A percentile compares a stretch with the other conserved stretches of the same genome.
Evolutionary conservation across 2,329 filamentous ascomycete genomes (phyloP).

Genomic region (Geosmithia putterillii): DNA sequence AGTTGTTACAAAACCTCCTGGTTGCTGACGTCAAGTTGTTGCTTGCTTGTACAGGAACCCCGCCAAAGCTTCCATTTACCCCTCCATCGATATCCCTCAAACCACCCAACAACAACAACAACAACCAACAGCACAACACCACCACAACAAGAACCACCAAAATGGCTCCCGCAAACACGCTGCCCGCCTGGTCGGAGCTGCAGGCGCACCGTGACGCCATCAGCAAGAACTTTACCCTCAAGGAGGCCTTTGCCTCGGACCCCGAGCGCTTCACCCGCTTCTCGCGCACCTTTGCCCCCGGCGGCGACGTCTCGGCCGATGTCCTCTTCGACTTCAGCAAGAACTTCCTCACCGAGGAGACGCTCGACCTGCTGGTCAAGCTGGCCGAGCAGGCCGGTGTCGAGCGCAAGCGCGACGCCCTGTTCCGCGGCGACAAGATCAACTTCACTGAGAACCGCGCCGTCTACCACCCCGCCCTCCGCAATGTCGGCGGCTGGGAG

Average conservation of each 20-base stretch:
- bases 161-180: conserved; percentile 76
- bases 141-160: background rate
- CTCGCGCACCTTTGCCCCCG: conserved; percentile 72
- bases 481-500: conserved; percentile 75
- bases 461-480: conserved; percentile 88
- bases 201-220: conserved; percentile 80
- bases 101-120: background rate
- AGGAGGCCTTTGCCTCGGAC: conserved; percentile 85
- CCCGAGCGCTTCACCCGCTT: conserved; percentile 83
- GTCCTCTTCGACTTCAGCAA: conserved; percentile 99
- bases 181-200: conserved; percentile 80
- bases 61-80: background rate
- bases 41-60: background rate
- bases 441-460: conserved; percentile 97
- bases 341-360: conserved; percentile 95
- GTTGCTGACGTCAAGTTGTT: background rate
- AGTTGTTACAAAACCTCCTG: background rate
- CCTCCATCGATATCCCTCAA: background rate
- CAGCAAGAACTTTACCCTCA: conserved; percentile 82
- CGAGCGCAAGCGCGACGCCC: conserved; percentile 88
- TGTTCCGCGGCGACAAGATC: conserved; percentile 97
- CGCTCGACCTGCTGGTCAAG: conserved; percentile 72
- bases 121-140: too few relatives aligned
- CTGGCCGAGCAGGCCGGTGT: conserved; percentile 84
- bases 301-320: conserved; percentile 67